Evolutionary conservation across 2,329 filamentous ascomycete species (phyloP), one percentile per base, ranked within the genome.

Genomic region (Taxawa tesnikishii): DNA sequence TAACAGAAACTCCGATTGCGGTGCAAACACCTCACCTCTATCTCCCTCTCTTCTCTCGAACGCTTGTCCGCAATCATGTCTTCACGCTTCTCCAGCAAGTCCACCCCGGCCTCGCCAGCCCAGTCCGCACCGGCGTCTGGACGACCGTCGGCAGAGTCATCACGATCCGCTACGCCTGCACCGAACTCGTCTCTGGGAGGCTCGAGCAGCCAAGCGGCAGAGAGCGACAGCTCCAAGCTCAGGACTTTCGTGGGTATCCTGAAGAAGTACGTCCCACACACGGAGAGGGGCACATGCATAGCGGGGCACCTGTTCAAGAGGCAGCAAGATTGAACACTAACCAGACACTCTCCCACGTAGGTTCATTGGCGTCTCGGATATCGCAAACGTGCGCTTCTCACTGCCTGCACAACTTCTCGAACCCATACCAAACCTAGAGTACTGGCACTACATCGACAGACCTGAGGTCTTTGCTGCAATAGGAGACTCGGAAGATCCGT

Each of bases 401-500:
- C 71, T 98, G 31, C 90, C 90, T 14, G 85, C 90, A 31, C 88
- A 96, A 59, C 75, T 98, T 26, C 73, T 98, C 50, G 90, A 98
- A 58, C 90, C 90, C 21, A 92, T 83, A 4, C 90, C 90, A 32
- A 98, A 98, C 56, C 67, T 98, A 53, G 90, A 98, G 64, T 98
- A 96, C 63, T 98, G 90, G 90, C 92, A 92, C 51, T 98, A 98
- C 52, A 69, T 98, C 54, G 90, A 98, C 59, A 75, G 85, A 46
- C 88, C 88, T 14, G 92, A 93, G 57, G 83, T 87, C 29, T 94
- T 98, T 53, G 70, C 72, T 41, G 73, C 74, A 42, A 79, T 80
- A 49, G 90, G 88, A 47, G 88, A 88, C 47, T 90, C 88, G 12
- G 82, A 96, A 46, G 84, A 96, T 46, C 73, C 81, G 8, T 65